Percentiles rank a stretch among this genome's conserved stretches.
phyloP scores from a whole-genome alignment of 1,139 yeast genomes.

The Debaryomyces coudertii region DNA sequence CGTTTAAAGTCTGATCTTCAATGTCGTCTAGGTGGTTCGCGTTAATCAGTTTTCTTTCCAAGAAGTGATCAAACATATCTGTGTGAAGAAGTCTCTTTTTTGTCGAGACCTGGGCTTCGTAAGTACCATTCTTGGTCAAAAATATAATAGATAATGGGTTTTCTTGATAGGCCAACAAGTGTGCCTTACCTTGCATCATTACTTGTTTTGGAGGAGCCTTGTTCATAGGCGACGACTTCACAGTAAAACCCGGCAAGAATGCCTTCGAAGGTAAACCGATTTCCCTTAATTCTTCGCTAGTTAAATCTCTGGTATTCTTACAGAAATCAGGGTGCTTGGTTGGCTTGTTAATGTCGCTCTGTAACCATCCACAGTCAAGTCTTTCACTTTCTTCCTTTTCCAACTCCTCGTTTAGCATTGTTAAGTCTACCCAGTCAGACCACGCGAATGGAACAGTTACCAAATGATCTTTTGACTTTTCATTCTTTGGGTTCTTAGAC shows the following conservation, averaged over 20 bases:
- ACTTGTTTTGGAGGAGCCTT: slow-evolving; percentile 33
- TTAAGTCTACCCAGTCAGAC: slow-evolving; percentile 38
- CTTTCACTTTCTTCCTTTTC: slow-evolving; percentile 15
- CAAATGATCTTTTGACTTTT: slow-evolving; percentile 13
- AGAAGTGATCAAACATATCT: slow-evolving; percentile 28
- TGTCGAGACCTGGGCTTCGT: slow-evolving; percentile 18
- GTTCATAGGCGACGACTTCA: slow-evolving; percentile 30
- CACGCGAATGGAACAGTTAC: slow-evolving; percentile 28
- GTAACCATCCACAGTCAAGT: slow-evolving; percentile 27
- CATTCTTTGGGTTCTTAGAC: slow-evolving; percentile 22
- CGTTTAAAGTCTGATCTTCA: slow-evolving; percentile 10
- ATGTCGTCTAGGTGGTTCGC: slow-evolving; percentile 19
- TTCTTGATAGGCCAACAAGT: slow-evolving; percentile 22
- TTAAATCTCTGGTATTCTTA: slow-evolving; percentile 17
- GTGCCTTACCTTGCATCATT: slow-evolving; percentile 33
- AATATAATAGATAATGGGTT: slow-evolving; percentile 22
- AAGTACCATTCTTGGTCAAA: slow-evolving; percentile 22
- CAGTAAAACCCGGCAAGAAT: slow-evolving; percentile 31
- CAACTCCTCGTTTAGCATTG: slow-evolving; percentile 22
- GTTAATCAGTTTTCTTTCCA: slow-evolving; percentile 25
- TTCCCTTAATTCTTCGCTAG: slow-evolving; percentile 18
- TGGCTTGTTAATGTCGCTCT: slow-evolving; percentile 26
- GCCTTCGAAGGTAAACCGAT: slow-evolving; percentile 21
- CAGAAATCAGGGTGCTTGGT: slow-evolving; percentile 29
- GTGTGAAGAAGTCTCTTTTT: slow-evolving; percentile 29